Evolutionary conservation across 139 green algal genomes (phyloP).

Genomic region (Coelastrella sp.): DNA sequence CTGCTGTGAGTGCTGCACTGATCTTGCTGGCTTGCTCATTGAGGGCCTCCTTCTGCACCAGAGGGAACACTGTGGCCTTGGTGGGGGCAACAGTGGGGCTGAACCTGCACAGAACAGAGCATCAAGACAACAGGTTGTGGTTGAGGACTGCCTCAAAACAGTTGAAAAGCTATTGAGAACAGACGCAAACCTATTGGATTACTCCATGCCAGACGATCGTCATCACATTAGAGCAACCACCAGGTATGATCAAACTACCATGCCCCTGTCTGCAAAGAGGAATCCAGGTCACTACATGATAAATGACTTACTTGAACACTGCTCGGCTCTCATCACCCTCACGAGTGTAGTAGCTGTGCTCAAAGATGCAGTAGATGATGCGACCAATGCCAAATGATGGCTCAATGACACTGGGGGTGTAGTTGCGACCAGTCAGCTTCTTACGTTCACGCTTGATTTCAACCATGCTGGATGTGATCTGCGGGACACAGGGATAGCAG

Average conservation of each 20-base stretch:
- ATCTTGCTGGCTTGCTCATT: conserved; percentile 16
- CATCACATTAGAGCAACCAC: background rate
- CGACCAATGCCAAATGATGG: conserved; percentile 98
- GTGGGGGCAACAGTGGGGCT: conserved; percentile 91
- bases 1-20: conserved; percentile 62
- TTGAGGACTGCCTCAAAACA: too few species aligned
- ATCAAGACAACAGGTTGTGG: background rate
- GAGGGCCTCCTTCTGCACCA: conserved; percentile 70
- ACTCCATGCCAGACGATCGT: too few species aligned
- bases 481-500: too few species aligned
- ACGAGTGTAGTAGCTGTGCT: conserved; percentile 95
- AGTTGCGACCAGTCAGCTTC: conserved; percentile 75
- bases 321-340: conserved; percentile 48
- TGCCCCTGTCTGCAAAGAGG: too few species aligned
- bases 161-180: too few species aligned
- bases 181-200: too few species aligned
- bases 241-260: too few species aligned
- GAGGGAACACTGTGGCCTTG: conserved; percentile 95
- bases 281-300: too few species aligned
- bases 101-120: conserved; percentile 67
- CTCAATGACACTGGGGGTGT: conserved; percentile 96
- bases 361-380: conserved; percentile 99
- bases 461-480: conserved; percentile 69
- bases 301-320: background rate
- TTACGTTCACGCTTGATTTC: conserved; percentile 65